Percentiles rank a stretch among this genome's conserved stretches.
phyloP scores from a whole-genome alignment of 2,329 filamentous ascomycete species.

The Bertia moriformis region DNA sequence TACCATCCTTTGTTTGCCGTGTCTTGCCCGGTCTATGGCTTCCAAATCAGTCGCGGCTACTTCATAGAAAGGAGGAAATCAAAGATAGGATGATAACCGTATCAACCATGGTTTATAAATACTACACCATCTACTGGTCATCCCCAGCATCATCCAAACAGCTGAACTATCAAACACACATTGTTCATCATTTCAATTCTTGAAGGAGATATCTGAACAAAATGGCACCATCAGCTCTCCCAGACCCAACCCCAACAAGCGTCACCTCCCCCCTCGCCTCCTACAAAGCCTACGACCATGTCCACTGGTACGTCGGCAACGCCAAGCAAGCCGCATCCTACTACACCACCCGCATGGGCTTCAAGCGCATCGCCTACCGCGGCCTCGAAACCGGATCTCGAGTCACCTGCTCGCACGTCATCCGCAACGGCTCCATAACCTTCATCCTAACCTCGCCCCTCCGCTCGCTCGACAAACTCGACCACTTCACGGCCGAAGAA shows the following conservation, averaged over 20 bases:
- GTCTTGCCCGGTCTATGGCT: too few relatives aligned
- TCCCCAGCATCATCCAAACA: too few relatives aligned
- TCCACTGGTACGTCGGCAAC: slow-evolving; percentile 60
- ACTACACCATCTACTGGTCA: too few relatives aligned
- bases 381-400: slow-evolving; percentile 53
- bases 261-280: slow-evolving; percentile 11
- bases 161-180: too few relatives aligned
- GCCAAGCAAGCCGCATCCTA: slow-evolving; percentile 57
- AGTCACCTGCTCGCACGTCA: slow-evolving; percentile 45
- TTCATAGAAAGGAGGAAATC: too few relatives aligned
- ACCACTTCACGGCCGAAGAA: slow-evolving; percentile 29
- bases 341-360: slow-evolving; percentile 55
- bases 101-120: too few relatives aligned
- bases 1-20: too few relatives aligned
- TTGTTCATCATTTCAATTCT: too few relatives aligned
- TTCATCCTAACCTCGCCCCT: slow-evolving; percentile 49
- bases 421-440: slow-evolving; percentile 40
- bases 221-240: slow-evolving; percentile 12
- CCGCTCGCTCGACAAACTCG: slow-evolving; percentile 19
- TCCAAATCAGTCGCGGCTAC: too few relatives aligned
- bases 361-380: slow-evolving; percentile 46
- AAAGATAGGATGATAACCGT: too few relatives aligned
- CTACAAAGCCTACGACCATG: slow-evolving; percentile 50
- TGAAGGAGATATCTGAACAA: too few relatives aligned
- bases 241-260: slow-evolving; percentile 8